Evolutionary conservation across 805 yeast species (phyloP).

Genomic region (Kluyveromyces wickerhamii): DNA sequence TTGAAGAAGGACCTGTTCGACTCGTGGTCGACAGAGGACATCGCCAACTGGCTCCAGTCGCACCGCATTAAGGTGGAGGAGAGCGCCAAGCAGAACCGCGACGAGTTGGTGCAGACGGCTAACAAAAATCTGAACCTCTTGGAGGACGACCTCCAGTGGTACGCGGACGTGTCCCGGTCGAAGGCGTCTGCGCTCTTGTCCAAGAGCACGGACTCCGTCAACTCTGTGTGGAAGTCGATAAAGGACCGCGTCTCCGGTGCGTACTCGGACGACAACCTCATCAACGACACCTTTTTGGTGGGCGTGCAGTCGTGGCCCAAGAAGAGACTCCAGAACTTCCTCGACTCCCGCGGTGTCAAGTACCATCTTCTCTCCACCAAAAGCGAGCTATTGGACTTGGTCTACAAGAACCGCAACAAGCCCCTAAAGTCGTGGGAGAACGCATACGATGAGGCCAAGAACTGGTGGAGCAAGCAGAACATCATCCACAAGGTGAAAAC

Average conservation of each 20-base stretch:
- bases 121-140: constrained; percentile 29
- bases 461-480: constrained; percentile 12
- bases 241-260: constrained; percentile 12
- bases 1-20: constrained; percentile 40
- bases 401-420: constrained; percentile 31
- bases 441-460: constrained; percentile 13
- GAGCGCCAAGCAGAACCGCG: constrained; percentile 28
- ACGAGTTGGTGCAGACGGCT: constrained; percentile 32
- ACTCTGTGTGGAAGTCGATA: constrained; percentile 21
- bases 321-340: constrained; percentile 35
- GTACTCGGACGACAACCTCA: constrained; percentile 26
- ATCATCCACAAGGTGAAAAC: constrained; percentile 9
- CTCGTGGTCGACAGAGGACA: constrained; percentile 46
- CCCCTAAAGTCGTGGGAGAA: constrained; percentile 28
- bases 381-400: constrained; percentile 34
- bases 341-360: constrained; percentile 35
- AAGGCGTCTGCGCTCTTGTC: constrained; percentile 30
- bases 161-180: constrained; percentile 26
- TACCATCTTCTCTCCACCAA: constrained; percentile 35
- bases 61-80: constrained; percentile 37
- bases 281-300: constrained; percentile 39
- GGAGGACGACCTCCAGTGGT: constrained; percentile 34
- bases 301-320: constrained; percentile 42
- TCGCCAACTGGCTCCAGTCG: constrained; percentile 44
- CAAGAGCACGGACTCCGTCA: constrained; percentile 28